phyloP scores from a whole-genome alignment of 2,329 filamentous ascomycete species.

The Aquanectria penicillioides region DNA sequence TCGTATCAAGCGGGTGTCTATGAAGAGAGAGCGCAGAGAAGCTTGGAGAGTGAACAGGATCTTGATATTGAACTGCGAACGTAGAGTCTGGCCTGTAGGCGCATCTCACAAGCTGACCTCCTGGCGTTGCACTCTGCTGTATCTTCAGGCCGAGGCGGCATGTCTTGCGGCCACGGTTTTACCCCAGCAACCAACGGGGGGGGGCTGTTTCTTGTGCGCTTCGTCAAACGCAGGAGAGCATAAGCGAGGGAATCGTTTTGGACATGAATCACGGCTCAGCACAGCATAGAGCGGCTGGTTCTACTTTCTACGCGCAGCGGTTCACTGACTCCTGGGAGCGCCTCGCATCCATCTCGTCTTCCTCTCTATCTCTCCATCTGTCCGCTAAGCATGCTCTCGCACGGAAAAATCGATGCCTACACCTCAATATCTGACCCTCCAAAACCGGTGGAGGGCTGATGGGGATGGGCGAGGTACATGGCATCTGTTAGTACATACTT shows the following conservation, averaged over 20 bases:
- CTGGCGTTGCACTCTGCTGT: background rate
- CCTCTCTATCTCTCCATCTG: background rate
- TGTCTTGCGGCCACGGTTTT: slow-evolving; percentile 10
- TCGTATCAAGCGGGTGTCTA: slow-evolving; percentile 14
- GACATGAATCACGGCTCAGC: background rate
- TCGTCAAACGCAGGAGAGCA: background rate
- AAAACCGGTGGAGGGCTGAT: slow-evolving; percentile 15
- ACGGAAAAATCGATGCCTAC: background rate
- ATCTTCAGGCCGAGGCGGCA: background rate
- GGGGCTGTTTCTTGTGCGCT: slow-evolving; percentile 9
- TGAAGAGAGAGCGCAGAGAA: background rate
- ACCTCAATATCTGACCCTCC: background rate
- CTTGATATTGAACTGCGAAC: background rate
- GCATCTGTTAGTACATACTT: slow-evolving; percentile 43
- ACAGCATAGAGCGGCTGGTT: too few species aligned
- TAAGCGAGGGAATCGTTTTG: background rate
- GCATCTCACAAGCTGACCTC: background rate
- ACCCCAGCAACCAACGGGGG: slow-evolving; percentile 4
- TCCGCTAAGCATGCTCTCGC: background rate
- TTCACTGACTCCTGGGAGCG: background rate
- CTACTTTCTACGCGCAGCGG: too few species aligned
- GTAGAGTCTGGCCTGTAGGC: background rate
- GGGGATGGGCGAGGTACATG: slow-evolving; percentile 38
- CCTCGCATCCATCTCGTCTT: background rate
- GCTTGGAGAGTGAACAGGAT: background rate